A percentile compares a stretch with the other conserved stretches of the same genome.
These are phyloP conservation scores for Pholiota conissans DNA, from an alignment of 768 basidiomycete species.

Conservation along the genomic window DNA sequence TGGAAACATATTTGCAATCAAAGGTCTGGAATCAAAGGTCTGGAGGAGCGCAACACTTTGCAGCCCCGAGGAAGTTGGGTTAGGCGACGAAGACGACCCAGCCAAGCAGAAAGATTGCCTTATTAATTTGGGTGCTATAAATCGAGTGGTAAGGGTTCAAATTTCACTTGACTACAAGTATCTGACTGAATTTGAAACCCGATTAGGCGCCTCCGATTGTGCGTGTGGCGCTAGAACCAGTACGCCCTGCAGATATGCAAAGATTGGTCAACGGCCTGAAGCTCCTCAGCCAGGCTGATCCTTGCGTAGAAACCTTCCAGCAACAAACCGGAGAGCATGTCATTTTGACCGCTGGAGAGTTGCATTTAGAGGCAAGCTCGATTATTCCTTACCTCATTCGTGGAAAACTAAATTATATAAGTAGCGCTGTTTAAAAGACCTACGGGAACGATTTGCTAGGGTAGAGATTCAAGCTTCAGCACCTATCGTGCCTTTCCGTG, in stretches of 20 bases:
- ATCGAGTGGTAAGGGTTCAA: slow-evolving; percentile 52
- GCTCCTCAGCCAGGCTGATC: slow-evolving; percentile 91
- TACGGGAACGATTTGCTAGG: slow-evolving; percentile 93
- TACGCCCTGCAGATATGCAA: slow-evolving; percentile 80
- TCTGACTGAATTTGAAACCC: too few species aligned
- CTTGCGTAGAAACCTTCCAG: slow-evolving; percentile 96
- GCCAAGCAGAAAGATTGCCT: slow-evolving; percentile 48
- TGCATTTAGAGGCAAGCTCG: slow-evolving; percentile 83
- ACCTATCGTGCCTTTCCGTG: slow-evolving; percentile 97
- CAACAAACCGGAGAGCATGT: slow-evolving; percentile 98
- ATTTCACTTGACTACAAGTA: too few species aligned
- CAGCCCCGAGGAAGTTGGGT: slow-evolving; percentile 51
- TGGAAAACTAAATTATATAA: slow-evolving; percentile 1
- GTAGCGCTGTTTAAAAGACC: slow-evolving; percentile 92
- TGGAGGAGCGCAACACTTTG: slow-evolving; percentile 91
- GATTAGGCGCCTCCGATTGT: slow-evolving; percentile 92
- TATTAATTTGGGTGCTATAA: slow-evolving; percentile 80
- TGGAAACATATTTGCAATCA: slow-evolving; percentile 93
- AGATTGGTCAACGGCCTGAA: slow-evolving; percentile 86
- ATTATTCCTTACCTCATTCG: neutral
- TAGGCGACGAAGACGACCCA: slow-evolving; percentile 31
- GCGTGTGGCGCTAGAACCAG: slow-evolving; percentile 90
- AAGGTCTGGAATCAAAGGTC: slow-evolving; percentile 86
- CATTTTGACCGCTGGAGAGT: slow-evolving; percentile 91
- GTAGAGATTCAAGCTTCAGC: slow-evolving; percentile 92